A percentile compares a stretch with the other conserved stretches of the same genome.
Conservation (phyloP, 1,284 basidiomycete genomes). For the Heterobasidion occidentale region DNA sequence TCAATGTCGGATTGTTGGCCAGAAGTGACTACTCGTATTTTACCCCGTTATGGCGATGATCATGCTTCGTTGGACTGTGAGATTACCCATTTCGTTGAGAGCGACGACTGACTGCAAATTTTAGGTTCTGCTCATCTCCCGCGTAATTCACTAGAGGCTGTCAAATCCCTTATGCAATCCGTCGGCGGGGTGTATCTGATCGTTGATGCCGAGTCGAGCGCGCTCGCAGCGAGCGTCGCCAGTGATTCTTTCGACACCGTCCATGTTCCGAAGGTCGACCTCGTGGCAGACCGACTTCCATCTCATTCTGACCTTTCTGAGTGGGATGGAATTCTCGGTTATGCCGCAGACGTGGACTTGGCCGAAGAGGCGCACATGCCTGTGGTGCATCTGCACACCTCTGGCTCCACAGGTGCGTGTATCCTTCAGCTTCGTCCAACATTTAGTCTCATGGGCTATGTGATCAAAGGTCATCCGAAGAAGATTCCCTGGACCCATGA, state of each 20-base stretch:
- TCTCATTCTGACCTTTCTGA: not conserved
- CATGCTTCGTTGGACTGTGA: conserved; percentile 1
- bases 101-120: too few species aligned
- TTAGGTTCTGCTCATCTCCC: not conserved
- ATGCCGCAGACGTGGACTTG: too few species aligned
- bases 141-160: not conserved
- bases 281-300: not conserved
- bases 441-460: not conserved
- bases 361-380: not conserved
- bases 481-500: not conserved
- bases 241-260: not conserved
- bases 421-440: not conserved
- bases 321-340: not conserved
- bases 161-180: not conserved
- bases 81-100: not conserved
- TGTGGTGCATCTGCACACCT: not conserved
- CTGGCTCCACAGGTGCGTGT: not conserved
- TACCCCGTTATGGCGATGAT: not conserved
- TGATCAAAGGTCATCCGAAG: not conserved
- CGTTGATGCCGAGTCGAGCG: not conserved
- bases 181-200: not conserved
- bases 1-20: not conserved
- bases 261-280: not conserved
- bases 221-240: not conserved
- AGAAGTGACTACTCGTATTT: not conserved